Percentiles rank a stretch among this genome's conserved stretches.
phyloP scores from a whole-genome alignment of 2,329 filamentous ascomycete species.

The Fusarium coicis region DNA sequence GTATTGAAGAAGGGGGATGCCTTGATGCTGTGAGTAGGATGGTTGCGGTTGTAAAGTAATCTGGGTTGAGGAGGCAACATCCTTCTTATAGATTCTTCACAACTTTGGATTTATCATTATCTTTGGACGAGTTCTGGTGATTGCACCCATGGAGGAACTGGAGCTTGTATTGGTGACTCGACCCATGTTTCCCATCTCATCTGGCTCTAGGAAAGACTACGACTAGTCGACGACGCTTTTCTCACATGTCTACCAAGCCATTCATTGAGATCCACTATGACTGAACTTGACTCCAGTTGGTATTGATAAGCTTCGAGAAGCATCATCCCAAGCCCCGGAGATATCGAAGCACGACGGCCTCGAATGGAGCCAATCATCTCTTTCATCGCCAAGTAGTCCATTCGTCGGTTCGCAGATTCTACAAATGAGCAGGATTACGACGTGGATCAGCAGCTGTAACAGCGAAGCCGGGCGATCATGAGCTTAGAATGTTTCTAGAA shows the following conservation, averaged over 20 bases:
- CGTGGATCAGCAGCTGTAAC: not conserved
- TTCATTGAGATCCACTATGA: not conserved
- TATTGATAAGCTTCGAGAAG: not conserved
- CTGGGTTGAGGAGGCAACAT: rapidly evolving
- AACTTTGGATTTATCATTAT: rapidly evolving
- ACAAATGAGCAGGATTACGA: not conserved
- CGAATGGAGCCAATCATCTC: not conserved
- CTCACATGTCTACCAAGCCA: not conserved
- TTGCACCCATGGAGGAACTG: not conserved
- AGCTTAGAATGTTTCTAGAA: not conserved
- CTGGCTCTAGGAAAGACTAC: not conserved
- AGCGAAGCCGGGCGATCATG: not conserved
- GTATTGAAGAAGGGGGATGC: not conserved
- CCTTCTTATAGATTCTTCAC: not conserved
- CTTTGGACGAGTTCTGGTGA: too few relatives aligned
- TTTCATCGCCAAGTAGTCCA: not conserved
- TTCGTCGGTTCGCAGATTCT: not conserved
- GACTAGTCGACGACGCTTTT: not conserved
- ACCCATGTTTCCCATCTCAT: not conserved
- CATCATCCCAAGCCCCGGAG: not conserved
- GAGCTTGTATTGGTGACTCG: not conserved
- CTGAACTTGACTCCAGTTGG: not conserved
- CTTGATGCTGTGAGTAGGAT: too few relatives aligned
- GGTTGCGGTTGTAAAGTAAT: not conserved
- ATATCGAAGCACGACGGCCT: not conserved